phyloP scores from a whole-genome alignment of 768 basidiomycete genomes.

The Roridomyces roridus region DNA sequence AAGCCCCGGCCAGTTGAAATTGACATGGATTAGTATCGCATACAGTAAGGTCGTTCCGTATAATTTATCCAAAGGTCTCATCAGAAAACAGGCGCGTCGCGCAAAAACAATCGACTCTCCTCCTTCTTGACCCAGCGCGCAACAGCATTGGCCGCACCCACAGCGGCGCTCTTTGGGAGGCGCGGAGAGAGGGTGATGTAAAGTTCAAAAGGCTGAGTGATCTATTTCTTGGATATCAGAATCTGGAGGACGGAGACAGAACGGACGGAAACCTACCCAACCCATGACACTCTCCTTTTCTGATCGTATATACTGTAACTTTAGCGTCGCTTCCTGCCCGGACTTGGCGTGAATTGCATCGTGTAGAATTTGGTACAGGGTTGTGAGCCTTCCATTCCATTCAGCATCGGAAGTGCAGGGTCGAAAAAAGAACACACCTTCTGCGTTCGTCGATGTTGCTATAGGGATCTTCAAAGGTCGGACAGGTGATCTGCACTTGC shows the following conservation, averaged over 20 bases:
- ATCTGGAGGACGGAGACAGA: neutral
- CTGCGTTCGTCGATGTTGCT: slow-evolving; percentile 62
- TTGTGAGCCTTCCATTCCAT: slow-evolving; percentile 63
- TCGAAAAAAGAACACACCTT: slow-evolving; percentile 48
- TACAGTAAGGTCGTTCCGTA: no score
- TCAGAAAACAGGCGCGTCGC: slow-evolving; percentile 89
- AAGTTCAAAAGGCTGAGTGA: slow-evolving; percentile 92
- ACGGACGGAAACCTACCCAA: slow-evolving; percentile 69
- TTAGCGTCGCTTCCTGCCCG: slow-evolving; percentile 78
- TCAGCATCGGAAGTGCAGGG: neutral
- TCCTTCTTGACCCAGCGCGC: slow-evolving; percentile 92
- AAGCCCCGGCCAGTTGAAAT: neutral
- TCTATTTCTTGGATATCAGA: slow-evolving; percentile 50
- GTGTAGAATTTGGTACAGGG: slow-evolving; percentile 86
- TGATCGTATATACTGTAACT: slow-evolving; percentile 87
- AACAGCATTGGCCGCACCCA: slow-evolving; percentile 89
- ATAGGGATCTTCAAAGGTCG: slow-evolving; percentile 88
- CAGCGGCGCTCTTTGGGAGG: slow-evolving; percentile 86
- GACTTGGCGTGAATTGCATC: slow-evolving; percentile 92
- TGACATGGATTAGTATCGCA: slow-evolving; percentile 12
- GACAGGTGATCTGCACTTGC: slow-evolving; percentile 89
- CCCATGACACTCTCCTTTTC: slow-evolving; percentile 90
- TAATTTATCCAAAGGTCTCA: no score
- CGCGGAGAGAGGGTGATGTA: slow-evolving; percentile 84
- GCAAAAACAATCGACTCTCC: slow-evolving; percentile 80